Base-by-base conservation (phyloP, 495 filamentous ascomycete species). In the Tuber borchii region DNA sequence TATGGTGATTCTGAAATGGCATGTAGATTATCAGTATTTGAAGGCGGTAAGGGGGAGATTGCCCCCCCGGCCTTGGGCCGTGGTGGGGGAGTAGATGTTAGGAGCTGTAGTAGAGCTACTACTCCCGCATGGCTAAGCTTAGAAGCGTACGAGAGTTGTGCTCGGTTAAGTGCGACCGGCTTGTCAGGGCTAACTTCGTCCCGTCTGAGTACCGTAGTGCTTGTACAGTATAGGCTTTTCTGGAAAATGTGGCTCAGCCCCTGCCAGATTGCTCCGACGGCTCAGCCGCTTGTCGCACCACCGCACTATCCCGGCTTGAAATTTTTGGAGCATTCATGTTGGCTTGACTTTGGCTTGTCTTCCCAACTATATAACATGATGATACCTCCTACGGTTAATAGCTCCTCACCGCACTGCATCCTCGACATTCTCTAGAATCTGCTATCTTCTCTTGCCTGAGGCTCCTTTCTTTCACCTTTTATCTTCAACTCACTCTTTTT, bases 401-500 rank as follows among this genome's bases (percentile, higher is more conserved):
- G 22, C 46, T 72, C 72, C 70, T 73, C 72, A 68, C 78, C 56
- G 71, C 71, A 56, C 78, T 71, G 40, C 34, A 74, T 56, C 51
- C 37, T 71, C 61, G 17, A 76, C 77, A 71, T 78, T 76, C 73
- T 40, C 39, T 76, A 61, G 42, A 74, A 65, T 71, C 39, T 45
- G 48, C 76, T 78, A 45, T 73, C 70, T 42, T 69, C 74, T 74
- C 68, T 69, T 78, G 78, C 76, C 71, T 78, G 78, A 65, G 70
- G 78, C 78, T 73, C 31, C 71, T 71, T 37, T 76, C 73, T 43
- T 78, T 78, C 72, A 44, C n/a, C 43, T 37, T 76, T 22, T 45
- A 75, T 73, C 75, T 56, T 74, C 76, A 74, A 61, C 73, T 80
- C 78, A 76, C 78, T 80, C 76, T 78, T 80, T 79, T 80, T 71